Conservation (phyloP, 257 asterid genomes). For the Phtheirospermum japonicum region DNA sequence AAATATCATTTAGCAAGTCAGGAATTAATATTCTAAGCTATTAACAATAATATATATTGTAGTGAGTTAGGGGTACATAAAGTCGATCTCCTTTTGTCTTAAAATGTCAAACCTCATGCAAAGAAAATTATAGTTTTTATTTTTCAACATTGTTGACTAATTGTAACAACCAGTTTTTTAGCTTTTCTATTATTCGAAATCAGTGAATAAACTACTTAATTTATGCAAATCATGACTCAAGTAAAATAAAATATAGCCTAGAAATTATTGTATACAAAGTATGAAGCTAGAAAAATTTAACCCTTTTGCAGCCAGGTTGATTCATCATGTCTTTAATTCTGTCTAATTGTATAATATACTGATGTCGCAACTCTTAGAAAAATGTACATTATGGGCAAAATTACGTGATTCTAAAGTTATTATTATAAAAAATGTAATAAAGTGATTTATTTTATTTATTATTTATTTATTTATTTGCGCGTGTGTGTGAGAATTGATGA, state of each 20-base stretch:
- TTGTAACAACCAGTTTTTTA: constrained; percentile 9
- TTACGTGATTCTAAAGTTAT: not conserved
- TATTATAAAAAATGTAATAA: not conserved
- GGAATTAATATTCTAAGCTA: not conserved
- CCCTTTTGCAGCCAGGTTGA: constrained; percentile 17
- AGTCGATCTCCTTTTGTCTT: not conserved
- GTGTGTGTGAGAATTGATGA: too few species aligned
- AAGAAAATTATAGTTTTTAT: constrained; percentile 7
- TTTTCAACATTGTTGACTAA: constrained; percentile 24
- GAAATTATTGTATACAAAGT: constrained; percentile 4
- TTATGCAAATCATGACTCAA: constrained; percentile 10
- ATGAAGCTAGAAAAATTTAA: constrained; percentile 8
- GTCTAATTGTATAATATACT: not conserved
- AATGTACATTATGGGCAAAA: not conserved
- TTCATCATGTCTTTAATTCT: not conserved
- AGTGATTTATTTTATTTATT: not conserved
- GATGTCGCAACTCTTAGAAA: not conserved
- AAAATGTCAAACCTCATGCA: constrained; percentile 23
- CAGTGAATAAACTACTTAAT: constrained; percentile 1
- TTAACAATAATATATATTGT: not conserved
- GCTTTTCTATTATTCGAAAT: constrained; percentile 4
- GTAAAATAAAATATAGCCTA: constrained; percentile 21
- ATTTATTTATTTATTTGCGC: too few species aligned
- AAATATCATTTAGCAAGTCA: not conserved
- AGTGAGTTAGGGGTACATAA: not conserved